These are phyloP conservation scores for Holtermanniella nyarrowii DNA, from an alignment of 768 basidiomycete species.

Conservation along the genomic window DNA sequence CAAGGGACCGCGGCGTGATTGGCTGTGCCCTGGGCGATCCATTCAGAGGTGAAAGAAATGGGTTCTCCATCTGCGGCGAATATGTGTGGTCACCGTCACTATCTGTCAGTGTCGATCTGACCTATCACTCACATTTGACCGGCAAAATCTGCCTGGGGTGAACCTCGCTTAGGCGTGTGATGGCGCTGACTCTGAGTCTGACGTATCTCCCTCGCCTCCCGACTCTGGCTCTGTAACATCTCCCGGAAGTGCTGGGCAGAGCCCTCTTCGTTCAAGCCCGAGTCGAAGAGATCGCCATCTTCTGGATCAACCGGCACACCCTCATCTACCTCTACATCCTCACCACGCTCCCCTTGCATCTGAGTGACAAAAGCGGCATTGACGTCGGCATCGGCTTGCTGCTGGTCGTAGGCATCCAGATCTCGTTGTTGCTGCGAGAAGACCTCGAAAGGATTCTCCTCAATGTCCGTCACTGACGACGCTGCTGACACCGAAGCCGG, in stretches of 20 bases:
- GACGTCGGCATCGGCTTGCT: conserved; percentile 1
- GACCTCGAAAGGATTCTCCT: not conserved
- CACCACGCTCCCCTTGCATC: too few relatives aligned
- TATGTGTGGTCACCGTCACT: too few relatives aligned
- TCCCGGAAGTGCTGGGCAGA: conserved; percentile 12
- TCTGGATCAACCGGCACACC: conserved; percentile 8
- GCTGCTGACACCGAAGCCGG: not conserved
- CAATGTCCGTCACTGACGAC: not conserved
- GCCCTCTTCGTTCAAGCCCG: conserved; percentile 5
- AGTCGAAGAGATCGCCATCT: conserved; percentile 45
- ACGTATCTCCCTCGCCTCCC: too few relatives aligned
- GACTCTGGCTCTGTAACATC: too few relatives aligned
- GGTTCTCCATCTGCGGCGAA: too few relatives aligned
- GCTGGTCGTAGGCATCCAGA: not conserved
- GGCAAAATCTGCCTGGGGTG: conserved; percentile 28
- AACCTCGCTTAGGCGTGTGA: too few relatives aligned
- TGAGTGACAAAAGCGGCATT: too few relatives aligned
- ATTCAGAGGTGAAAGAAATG: too few relatives aligned
- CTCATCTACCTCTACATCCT: too few relatives aligned
- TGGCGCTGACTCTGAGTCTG: too few relatives aligned
- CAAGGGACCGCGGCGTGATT: conserved; percentile 24
- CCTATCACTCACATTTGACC: conserved; percentile 28
- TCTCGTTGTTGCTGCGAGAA: not conserved
- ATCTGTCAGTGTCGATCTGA: too few relatives aligned
- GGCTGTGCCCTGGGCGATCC: too few relatives aligned